phyloP scores from a whole-genome alignment of 352 stramenopile genomes.

The Phytophthora sansomeana region DNA sequence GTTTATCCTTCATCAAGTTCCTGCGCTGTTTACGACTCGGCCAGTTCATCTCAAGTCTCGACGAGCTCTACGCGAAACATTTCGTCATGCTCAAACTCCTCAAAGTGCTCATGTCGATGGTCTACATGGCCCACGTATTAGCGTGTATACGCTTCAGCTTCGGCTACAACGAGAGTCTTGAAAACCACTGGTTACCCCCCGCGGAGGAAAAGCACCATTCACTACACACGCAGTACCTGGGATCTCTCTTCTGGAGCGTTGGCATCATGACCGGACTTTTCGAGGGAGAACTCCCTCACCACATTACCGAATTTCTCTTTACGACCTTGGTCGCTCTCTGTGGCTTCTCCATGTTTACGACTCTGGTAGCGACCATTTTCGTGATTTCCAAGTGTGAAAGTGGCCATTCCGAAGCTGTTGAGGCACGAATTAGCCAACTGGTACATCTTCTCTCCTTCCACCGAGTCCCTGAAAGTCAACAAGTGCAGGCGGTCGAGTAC shows the following conservation, averaged over 20 bases:
- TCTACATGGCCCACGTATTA: conserved; percentile 64
- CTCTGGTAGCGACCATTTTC: conserved; percentile 78
- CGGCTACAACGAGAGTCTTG: conserved; percentile 53
- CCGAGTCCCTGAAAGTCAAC: conserved; percentile 59
- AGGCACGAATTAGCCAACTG: conserved; percentile 78
- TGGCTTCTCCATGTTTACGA: conserved; percentile 77
- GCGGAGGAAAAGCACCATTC: conserved; percentile 33
- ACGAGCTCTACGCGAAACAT: conserved; percentile 70
- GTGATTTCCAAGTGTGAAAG: conserved; percentile 85
- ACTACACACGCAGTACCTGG: conserved; percentile 49
- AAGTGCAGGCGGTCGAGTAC: conserved; percentile 74
- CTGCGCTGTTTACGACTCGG: conserved; percentile 50
- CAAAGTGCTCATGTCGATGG: conserved; percentile 58
- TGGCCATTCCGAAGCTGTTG: conserved; percentile 58
- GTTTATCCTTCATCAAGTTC: conserved; percentile 49
- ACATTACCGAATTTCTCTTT: conserved; percentile 65
- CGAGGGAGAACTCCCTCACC: conserved; percentile 67
- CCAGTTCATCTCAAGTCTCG: conserved; percentile 58
- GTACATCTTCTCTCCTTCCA: conserved; percentile 78
- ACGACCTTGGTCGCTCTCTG: conserved; percentile 69
- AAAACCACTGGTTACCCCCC: conserved; percentile 63
- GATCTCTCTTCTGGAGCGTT: conserved; percentile 73
- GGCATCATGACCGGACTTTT: conserved; percentile 74
- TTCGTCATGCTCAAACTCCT: conserved; percentile 61
- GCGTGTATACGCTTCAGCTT: conserved; percentile 70